Evolutionary conservation across 1,284 basidiomycete genomes (phyloP).

Genomic region (Phellinidium pouzarii): DNA sequence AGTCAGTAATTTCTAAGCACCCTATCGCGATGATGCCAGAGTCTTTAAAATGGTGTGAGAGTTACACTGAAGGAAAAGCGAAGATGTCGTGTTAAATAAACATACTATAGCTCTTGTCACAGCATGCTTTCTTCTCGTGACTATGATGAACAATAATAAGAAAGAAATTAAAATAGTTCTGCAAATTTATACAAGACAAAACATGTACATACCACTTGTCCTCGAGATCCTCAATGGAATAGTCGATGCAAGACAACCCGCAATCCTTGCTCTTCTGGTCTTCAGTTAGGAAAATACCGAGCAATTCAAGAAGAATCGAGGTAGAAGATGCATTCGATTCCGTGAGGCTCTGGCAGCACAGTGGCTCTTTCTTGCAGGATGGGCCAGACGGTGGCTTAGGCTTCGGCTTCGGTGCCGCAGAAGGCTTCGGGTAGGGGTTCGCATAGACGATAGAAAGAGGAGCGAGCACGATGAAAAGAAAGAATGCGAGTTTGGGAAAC

Average conservation of each 20-base stretch:
- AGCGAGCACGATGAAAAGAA: background rate
- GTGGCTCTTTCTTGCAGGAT: conserved; percentile 8
- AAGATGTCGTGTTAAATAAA: background rate
- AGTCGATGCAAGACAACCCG: conserved; percentile 6
- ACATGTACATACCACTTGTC: background rate
- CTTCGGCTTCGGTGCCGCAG: conserved; percentile 3
- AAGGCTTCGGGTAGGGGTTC: conserved; percentile 7
- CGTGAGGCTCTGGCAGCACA: conserved; percentile 1
- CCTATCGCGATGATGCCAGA: conserved; percentile 11
- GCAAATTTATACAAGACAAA: background rate
- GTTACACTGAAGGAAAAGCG: background rate
- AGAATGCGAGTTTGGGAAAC: background rate
- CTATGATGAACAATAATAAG: background rate
- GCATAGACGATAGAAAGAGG: background rate
- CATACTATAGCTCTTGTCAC: conserved; percentile 10
- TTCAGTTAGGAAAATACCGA: conserved; percentile 2
- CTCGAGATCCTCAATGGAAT: background rate
- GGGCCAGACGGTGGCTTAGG: conserved; percentile 5
- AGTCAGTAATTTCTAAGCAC: conserved; percentile 1
- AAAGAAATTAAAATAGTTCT: background rate
- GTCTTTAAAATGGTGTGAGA: background rate
- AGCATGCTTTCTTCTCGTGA: conserved; percentile 1
- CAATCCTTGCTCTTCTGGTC: conserved; percentile 2
- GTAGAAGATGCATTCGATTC: background rate
- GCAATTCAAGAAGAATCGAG: background rate